Evolutionary conservation across 345 rosid genomes (phyloP).

Genomic region (Populus nigra): DNA sequence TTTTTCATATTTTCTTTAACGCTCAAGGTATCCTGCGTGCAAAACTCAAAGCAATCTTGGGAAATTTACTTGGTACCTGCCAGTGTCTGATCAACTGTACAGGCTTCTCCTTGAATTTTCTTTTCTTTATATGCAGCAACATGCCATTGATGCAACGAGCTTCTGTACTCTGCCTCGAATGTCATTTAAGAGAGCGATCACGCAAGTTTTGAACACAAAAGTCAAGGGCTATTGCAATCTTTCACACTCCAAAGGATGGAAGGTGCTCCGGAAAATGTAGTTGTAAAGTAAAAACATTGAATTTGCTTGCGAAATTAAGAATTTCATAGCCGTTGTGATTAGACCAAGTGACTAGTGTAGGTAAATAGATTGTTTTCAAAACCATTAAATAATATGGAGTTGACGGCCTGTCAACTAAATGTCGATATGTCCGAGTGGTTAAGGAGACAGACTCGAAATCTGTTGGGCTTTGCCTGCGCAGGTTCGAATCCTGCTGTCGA

Average conservation of each 20-base stretch:
- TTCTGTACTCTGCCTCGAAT: neutral
- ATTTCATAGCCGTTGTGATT: no score
- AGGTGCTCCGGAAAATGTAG: neutral
- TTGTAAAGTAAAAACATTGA: neutral
- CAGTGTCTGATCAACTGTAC: neutral
- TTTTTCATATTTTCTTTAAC: neutral
- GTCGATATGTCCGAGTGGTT: conserved; percentile 96
- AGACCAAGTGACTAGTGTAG: no score
- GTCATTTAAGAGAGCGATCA: neutral
- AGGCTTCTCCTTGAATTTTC: neutral
- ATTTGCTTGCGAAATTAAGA: neutral
- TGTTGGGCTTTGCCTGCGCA: conserved; percentile 99
- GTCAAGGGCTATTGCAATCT: neutral
- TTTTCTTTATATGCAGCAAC: neutral
- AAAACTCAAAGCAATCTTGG: conserved; percentile 7
- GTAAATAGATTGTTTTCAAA: neutral
- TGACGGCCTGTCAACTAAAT: fast-evolving
- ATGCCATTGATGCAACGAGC: neutral
- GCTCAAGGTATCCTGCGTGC: neutral
- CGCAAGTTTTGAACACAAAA: neutral
- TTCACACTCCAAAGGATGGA: neutral
- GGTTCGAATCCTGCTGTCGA: conserved; percentile 99
- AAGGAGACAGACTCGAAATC: conserved; percentile 99
- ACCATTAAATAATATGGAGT: fast-evolving
- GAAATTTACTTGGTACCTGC: neutral